These are phyloP conservation scores for Carex parvula DNA, from an alignment of 176 grass and related monocot species.

Conservation along the genomic window DNA sequence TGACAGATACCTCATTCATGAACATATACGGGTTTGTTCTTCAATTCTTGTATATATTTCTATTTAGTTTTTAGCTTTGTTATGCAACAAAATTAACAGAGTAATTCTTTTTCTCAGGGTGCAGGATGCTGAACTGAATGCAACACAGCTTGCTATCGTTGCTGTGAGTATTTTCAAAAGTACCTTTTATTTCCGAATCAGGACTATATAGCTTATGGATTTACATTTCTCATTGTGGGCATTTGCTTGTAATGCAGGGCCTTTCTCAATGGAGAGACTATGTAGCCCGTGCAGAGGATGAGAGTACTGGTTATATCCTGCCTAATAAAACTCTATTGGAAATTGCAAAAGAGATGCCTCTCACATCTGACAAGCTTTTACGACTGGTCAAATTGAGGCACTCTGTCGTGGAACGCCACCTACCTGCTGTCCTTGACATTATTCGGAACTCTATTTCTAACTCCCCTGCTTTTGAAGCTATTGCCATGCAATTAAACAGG, in stretches of 20 bases:
- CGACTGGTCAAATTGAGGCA: constrained; percentile 69
- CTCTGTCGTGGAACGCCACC: constrained; percentile 61
- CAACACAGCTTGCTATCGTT: constrained; percentile 69
- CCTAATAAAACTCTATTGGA: constrained; percentile 84
- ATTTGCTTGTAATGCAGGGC: constrained; percentile 49
- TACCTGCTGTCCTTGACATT: constrained; percentile 40
- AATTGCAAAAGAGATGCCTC: constrained; percentile 92
- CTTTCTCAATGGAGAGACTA: constrained; percentile 83
- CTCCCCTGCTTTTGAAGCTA: constrained; percentile 51
- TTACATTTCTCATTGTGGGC: constrained; percentile 18
- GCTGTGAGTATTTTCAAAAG: constrained; percentile 52
- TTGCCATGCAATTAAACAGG: constrained; percentile 71
- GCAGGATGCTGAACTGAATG: constrained; percentile 64
- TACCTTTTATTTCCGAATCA: constrained; percentile 14
- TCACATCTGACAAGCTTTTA: constrained; percentile 49
- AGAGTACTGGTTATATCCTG: constrained; percentile 96
- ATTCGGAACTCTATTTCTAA: constrained; percentile 48
- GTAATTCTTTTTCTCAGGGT: constrained; percentile 53
- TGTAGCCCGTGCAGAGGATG: constrained; percentile 69
- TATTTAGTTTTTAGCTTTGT: constrained; percentile 13
- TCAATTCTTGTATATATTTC: neutral
- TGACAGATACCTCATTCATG: constrained; percentile 82
- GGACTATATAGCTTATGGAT: constrained; percentile 12
- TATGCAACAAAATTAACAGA: constrained; percentile 22
- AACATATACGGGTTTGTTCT: constrained; percentile 75